Evolutionary conservation across 2,329 filamentous ascomycete genomes (phyloP).

Genomic region (Stachybotrys chartarum): DNA sequence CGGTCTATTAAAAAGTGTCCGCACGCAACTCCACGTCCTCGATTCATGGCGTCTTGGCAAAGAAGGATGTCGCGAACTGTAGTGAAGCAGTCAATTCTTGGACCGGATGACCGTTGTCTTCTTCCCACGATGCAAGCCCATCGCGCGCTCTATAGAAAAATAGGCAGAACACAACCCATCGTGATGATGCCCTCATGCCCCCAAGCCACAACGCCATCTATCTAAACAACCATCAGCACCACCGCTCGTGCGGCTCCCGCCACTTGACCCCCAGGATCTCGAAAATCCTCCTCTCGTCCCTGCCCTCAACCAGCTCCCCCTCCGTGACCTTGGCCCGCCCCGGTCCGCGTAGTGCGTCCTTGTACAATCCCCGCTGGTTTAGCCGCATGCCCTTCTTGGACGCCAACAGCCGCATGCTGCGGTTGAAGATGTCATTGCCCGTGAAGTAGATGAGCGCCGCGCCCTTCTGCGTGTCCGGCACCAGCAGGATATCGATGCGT

Average conservation of each 20-base stretch:
- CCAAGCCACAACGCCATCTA: no score
- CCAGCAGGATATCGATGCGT: constrained; percentile 76
- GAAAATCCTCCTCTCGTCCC: constrained; percentile 74
- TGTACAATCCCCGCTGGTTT: constrained; percentile 77
- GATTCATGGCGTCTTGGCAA: no score
- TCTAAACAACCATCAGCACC: constrained; percentile 46
- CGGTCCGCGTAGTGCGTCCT: constrained; percentile 56
- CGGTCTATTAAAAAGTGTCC: no score
- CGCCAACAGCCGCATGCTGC: constrained; percentile 74
- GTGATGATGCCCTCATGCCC: no score
- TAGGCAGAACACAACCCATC: no score
- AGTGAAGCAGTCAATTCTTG: no score
- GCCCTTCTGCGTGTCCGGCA: constrained; percentile 71
- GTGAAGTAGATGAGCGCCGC: constrained; percentile 93
- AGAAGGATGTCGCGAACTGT: no score
- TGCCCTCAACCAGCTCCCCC: constrained; percentile 66
- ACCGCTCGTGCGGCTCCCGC: constrained; percentile 68
- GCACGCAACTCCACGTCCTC: no score
- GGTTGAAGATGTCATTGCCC: constrained; percentile 90
- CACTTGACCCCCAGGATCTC: constrained; percentile 76
- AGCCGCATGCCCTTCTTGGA: constrained; percentile 75
- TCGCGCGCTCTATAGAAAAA: no score
- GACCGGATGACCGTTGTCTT: no score
- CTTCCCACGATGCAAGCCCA: no score
- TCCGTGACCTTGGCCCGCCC: constrained; percentile 54